Conservation (phyloP, 2,329 filamentous ascomycete genomes). For the Calonectria pteridis region DNA sequence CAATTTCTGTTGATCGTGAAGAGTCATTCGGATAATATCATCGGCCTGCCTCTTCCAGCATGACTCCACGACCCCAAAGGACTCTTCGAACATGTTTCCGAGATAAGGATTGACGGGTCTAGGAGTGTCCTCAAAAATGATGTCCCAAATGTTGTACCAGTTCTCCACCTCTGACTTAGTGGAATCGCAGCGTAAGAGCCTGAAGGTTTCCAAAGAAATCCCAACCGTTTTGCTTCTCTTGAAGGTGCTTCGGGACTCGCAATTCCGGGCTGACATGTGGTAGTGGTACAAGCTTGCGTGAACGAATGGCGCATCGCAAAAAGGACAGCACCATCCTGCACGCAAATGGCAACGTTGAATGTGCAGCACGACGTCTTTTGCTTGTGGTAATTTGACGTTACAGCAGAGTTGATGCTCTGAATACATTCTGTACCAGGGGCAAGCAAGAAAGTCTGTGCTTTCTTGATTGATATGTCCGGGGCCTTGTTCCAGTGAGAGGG, state of each 20-base stretch:
- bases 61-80: background rate
- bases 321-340: too few species aligned
- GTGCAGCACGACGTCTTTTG: background rate
- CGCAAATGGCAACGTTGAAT: too few species aligned
- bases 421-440: background rate
- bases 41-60: background rate
- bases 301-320: background rate
- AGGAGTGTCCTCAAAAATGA: background rate
- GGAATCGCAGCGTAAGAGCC: background rate
- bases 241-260: background rate
- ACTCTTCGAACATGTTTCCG: background rate
- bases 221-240: background rate
- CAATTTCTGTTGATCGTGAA: background rate
- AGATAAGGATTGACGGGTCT: background rate
- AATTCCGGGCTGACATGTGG: background rate
- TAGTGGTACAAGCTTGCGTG: background rate
- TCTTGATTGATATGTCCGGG: background rate
- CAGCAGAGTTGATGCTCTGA: background rate
- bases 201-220: background rate
- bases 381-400: fast-evolving
- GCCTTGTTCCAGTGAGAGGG: background rate
- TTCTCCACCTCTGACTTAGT: background rate
- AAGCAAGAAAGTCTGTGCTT: background rate
- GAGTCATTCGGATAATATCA: background rate
- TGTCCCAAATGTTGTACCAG: background rate